These are phyloP conservation scores for Talaromyces rugulosus DNA, from an alignment of 2,329 filamentous ascomycete species.

Conservation along the genomic window DNA sequence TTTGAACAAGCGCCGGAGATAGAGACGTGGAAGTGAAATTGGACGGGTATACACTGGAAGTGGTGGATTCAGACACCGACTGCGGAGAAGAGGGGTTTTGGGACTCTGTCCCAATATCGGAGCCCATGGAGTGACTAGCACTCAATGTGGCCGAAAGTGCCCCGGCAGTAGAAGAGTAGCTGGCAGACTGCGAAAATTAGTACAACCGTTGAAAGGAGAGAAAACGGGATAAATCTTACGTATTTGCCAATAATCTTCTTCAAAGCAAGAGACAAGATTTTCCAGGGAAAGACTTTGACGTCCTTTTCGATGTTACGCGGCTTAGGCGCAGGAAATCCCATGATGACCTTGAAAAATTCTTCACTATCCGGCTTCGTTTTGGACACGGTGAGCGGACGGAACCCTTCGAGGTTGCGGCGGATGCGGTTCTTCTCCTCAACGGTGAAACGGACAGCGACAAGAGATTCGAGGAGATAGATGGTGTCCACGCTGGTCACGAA, in stretches of 20 bases:
- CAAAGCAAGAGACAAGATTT: constrained; percentile 75
- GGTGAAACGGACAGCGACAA: constrained; percentile 81
- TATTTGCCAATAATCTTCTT: constrained; percentile 99
- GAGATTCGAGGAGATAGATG: constrained; percentile 86
- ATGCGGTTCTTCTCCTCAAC: constrained; percentile 99
- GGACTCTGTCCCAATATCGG: constrained; percentile 46
- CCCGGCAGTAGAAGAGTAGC: constrained; percentile 62
- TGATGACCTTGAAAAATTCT: constrained; percentile 98
- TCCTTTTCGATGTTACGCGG: constrained; percentile 98
- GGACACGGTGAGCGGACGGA: constrained; percentile 86
- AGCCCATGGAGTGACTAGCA: constrained; percentile 37
- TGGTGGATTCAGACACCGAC: constrained; percentile 43
- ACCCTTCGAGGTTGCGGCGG: constrained; percentile 89
- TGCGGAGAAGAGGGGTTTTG: constrained; percentile 47
- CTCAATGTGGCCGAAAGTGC: constrained; percentile 37
- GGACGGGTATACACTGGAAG: constrained; percentile 41
- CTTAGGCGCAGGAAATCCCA: constrained; percentile 93
- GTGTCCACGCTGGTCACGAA: constrained; percentile 97
- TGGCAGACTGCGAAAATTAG: constrained; percentile 51
- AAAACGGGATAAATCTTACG: constrained; percentile 44
- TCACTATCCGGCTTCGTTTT: constrained; percentile 90
- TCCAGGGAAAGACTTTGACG: constrained; percentile 98
- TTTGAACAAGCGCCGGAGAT: constrained; percentile 37
- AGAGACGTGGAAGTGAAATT: constrained; percentile 41
- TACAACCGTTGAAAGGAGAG: constrained; percentile 18